phyloP scores from a whole-genome alignment of 371 early-diverging fungal species.

The Apophysomyces elegans region DNA sequence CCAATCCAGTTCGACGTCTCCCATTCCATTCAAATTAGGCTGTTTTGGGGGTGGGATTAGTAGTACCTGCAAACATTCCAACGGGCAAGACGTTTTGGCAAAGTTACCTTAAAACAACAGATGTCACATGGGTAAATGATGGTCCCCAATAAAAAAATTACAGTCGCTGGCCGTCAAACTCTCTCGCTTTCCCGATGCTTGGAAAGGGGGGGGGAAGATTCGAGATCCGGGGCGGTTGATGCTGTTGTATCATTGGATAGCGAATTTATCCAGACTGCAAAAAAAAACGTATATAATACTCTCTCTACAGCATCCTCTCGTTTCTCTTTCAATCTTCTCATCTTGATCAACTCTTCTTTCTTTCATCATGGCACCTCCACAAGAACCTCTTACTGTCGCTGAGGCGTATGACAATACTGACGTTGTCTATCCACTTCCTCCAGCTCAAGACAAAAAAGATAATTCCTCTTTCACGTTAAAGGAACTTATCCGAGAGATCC shows the following conservation, averaged over 20 bases:
- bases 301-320: neutral
- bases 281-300: conserved; percentile 6
- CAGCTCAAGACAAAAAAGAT: neutral
- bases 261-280: neutral
- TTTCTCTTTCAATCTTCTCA: neutral
- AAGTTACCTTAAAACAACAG: neutral
- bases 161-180: neutral
- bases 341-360: neutral
- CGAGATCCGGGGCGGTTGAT: neutral
- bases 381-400: conserved; percentile 1
- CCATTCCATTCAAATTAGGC: neutral
- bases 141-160: neutral
- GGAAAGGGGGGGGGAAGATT: neutral
- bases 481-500: conserved; percentile 24
- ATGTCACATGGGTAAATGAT: neutral
- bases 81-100: neutral
- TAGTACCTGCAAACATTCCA: neutral
- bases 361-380: conserved; percentile 7
- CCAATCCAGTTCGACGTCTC: neutral
- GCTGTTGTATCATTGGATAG: conserved; percentile 1
- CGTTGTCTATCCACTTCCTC: neutral
- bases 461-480: neutral
- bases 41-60: neutral
- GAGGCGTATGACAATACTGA: neutral
- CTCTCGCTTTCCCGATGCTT: neutral